Base-by-base conservation (phyloP, 1,284 basidiomycete genomes). In the Albatrellus sp. region DNA sequence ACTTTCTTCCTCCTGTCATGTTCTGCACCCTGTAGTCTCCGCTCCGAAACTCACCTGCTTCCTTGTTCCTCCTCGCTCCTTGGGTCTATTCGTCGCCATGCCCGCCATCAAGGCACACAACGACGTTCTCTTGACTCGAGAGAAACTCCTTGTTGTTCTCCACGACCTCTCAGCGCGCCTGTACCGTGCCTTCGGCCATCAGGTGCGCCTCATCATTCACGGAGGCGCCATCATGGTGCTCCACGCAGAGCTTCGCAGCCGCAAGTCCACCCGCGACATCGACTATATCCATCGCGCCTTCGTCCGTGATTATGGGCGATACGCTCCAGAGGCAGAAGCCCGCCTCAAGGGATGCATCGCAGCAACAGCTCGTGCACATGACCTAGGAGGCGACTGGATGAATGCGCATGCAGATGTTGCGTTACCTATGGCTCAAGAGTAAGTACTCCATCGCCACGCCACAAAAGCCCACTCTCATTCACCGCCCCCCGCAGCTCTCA, bases 211-310 rank as follows among this genome's bases (percentile, higher is more conserved):
- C 17, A 72, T 80, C 42, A 64, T 80, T 0, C 80, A 83, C 49
- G 80, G 80, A 30, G 80, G 80, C 1, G 77, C 75, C 0, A 75
- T 77, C 45, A 80, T 81, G 75, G 68, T 83, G 29, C 66, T 83
- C 2, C 77, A 83, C 42, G 63, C 63, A 61, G 42, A 45, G 46
- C 42, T 73, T 64, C 43, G 64, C 57, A 34, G 61, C 55, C 65
- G 80, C 30, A 64, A 63, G 8, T 68, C 65, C 6, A 83, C 80
- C 0, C 65, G 77, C 29, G 80, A 82, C 54, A 64, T 83, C 28
- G 77, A 83, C 60, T 77, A 76, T 57, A 71, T 79, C 45, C 64
- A 70, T 30, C 68, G 79, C 9, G 68, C 72, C 0, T 79, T 83
- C 47, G 66, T 68, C 1, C 56, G 62, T 5, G 77, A 81, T 52